These are phyloP conservation scores for Diutina siamensis DNA, from an alignment of 1,139 yeast genomes.

Conservation along the genomic window DNA sequence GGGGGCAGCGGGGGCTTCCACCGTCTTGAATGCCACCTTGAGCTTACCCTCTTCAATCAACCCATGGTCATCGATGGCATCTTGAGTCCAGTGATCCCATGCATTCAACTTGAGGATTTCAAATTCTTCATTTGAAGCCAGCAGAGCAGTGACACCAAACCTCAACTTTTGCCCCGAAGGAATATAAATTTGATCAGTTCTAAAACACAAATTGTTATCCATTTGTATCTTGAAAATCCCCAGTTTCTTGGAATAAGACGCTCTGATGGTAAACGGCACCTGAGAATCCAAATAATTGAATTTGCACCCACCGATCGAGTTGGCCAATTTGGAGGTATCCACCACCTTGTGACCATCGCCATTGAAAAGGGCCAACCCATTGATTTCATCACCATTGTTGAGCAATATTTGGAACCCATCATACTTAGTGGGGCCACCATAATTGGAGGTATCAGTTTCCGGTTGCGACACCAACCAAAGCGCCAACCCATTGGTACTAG, in stretches of 20 bases:
- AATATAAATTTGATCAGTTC: constrained; percentile 29
- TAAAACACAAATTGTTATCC: constrained; percentile 61
- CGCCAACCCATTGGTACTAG: constrained; percentile 33
- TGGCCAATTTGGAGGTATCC: constrained; percentile 14
- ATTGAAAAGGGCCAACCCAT: constrained; percentile 41
- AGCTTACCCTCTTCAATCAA: constrained; percentile 27
- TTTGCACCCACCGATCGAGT: constrained; percentile 44
- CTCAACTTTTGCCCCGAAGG: constrained; percentile 18
- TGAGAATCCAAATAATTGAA: constrained; percentile 52
- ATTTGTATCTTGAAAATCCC: constrained; percentile 49
- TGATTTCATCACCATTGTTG: constrained; percentile 33
- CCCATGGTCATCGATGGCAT: constrained; percentile 48
- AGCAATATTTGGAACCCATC: constrained; percentile 53
- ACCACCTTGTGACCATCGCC: constrained; percentile 38
- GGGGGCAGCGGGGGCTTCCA: constrained; percentile 15
- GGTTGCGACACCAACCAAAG: constrained; percentile 30
- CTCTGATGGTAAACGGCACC: constrained; percentile 57
- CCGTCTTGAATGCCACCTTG: constrained; percentile 14
- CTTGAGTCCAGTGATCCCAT: constrained; percentile 42
- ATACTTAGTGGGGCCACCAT: constrained; percentile 40
- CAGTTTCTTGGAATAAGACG: constrained; percentile 38
- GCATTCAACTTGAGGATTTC: constrained; percentile 48
- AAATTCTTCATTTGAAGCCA: constrained; percentile 38
- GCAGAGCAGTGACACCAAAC: constrained; percentile 42
- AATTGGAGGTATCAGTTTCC: constrained; percentile 14